Percentiles rank a stretch among this genome's conserved stretches.
phyloP scores from a whole-genome alignment of 1,139 yeast species.

The Pichia terricola region DNA sequence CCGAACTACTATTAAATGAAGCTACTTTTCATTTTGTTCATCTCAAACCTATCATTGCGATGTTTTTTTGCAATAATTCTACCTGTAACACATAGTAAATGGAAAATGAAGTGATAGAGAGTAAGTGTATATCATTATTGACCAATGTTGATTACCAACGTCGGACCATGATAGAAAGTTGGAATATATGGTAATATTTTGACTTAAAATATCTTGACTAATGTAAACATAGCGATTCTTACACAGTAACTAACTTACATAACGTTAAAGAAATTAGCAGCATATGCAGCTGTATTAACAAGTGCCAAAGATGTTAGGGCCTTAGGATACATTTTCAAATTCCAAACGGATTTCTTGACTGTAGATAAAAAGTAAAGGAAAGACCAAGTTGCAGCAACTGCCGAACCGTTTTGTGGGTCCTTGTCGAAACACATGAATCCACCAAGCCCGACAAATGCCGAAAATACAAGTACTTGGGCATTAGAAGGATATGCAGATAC shows the following conservation, averaged over 20 bases:
- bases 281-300: constrained; percentile 58
- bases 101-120: no score
- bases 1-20: no score
- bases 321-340: constrained; percentile 48
- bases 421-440: constrained; percentile 77
- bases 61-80: no score
- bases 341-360: constrained; percentile 50
- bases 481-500: constrained; percentile 31
- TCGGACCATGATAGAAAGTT: no score
- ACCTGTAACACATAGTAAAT: no score
- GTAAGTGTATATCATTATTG: no score
- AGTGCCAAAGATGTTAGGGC: constrained; percentile 49
- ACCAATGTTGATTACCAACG: no score
- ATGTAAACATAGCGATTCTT: no score
- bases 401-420: constrained; percentile 76
- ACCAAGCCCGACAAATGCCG: constrained; percentile 66
- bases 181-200: no score
- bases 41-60: no score
- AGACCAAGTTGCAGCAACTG: constrained; percentile 85
- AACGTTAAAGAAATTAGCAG: constrained; percentile 27
- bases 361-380: constrained; percentile 66
- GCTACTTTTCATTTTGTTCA: no score
- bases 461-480: constrained; percentile 45
- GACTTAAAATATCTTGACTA: no score
- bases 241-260: not conserved